Evolutionary conservation across 805 yeast species (phyloP).

Genomic region (Spathaspora arborariae): DNA sequence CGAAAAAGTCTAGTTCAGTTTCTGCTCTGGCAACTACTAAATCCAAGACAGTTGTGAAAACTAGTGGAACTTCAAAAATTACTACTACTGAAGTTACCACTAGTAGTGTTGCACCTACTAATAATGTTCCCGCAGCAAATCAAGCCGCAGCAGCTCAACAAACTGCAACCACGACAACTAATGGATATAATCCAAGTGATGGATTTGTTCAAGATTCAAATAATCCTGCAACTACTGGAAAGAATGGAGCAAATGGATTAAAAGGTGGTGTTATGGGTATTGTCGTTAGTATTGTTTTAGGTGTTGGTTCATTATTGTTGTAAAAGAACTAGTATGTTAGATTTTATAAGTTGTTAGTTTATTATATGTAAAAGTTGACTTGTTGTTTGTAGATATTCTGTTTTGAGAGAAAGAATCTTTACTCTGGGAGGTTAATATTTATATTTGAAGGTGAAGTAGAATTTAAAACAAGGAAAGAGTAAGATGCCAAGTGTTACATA

Average conservation of each 20-base stretch:
- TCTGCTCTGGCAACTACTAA: slow-evolving; percentile 2
- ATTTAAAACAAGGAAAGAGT: too few relatives aligned
- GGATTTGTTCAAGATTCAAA: slow-evolving; percentile 36
- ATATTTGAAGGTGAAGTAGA: too few relatives aligned
- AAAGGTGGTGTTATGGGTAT: slow-evolving; percentile 15
- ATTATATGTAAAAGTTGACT: not conserved
- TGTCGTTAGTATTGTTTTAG: slow-evolving; percentile 16
- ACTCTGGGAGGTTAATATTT: too few relatives aligned
- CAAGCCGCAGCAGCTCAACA: slow-evolving; percentile 9
- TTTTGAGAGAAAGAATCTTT: too few relatives aligned
- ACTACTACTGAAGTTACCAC: slow-evolving; percentile 15
- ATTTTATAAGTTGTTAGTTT: too few relatives aligned
- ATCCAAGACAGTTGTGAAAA: slow-evolving; percentile 10
- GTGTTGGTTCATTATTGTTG: slow-evolving; percentile 14
- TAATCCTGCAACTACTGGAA: slow-evolving; percentile 6
- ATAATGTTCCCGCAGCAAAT: slow-evolving; percentile 5
- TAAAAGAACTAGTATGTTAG: too few relatives aligned
- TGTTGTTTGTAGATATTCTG: too few relatives aligned
- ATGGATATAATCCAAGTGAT: slow-evolving; percentile 14
- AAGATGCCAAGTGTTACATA: too few relatives aligned
- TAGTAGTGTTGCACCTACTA: slow-evolving; percentile 4
- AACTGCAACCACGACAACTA: slow-evolving; percentile 13
- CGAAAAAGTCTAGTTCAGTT: slow-evolving; percentile 10
- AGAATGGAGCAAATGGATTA: slow-evolving; percentile 7
- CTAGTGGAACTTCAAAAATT: slow-evolving; percentile 16